Evolutionary conservation across 2,329 filamentous ascomycete species (phyloP).

Genomic region (Diaporthe helianthi): DNA sequence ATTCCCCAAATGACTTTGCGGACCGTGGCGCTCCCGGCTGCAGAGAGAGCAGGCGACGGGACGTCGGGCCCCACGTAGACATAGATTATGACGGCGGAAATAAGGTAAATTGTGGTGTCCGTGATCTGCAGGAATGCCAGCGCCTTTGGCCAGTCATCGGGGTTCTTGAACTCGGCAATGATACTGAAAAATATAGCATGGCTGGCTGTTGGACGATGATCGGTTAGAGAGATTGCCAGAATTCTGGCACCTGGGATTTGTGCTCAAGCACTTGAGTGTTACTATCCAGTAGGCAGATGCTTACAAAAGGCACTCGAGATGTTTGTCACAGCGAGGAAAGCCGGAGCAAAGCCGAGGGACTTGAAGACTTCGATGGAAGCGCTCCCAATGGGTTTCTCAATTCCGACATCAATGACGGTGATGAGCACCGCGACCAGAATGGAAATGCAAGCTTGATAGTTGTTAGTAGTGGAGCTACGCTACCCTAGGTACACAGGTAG

Average conservation of each 20-base stretch:
- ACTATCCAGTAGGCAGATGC: background rate
- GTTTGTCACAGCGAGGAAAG: conserved; percentile 65
- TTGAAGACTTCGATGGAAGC: conserved; percentile 43
- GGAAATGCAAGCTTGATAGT: conserved; percentile 46
- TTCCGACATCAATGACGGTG: conserved; percentile 67
- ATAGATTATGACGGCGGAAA: conserved; percentile 72
- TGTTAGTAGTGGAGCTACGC: background rate
- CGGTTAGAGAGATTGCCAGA: background rate
- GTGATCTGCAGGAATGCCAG: conserved; percentile 60
- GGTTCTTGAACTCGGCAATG: conserved; percentile 68
- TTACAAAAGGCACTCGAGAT: conserved; percentile 72
- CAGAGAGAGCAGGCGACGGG: conserved; percentile 69
- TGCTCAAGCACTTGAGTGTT: too few relatives aligned
- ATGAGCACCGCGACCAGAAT: conserved; percentile 68
- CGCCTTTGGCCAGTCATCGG: conserved; percentile 49
- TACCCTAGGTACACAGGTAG: too few relatives aligned
- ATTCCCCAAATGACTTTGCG: conserved; percentile 72
- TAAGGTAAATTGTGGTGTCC: conserved; percentile 67
- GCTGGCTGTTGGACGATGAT: background rate
- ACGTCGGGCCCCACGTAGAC: conserved; percentile 68
- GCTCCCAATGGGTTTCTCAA: conserved; percentile 47
- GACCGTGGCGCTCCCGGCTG: conserved; percentile 58
- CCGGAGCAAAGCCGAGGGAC: conserved; percentile 54
- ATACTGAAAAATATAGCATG: conserved; percentile 73
- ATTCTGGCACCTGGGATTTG: too few relatives aligned